phyloP scores from a whole-genome alignment of 2,329 filamentous ascomycete genomes.

The Colletotrichum spinosum region DNA sequence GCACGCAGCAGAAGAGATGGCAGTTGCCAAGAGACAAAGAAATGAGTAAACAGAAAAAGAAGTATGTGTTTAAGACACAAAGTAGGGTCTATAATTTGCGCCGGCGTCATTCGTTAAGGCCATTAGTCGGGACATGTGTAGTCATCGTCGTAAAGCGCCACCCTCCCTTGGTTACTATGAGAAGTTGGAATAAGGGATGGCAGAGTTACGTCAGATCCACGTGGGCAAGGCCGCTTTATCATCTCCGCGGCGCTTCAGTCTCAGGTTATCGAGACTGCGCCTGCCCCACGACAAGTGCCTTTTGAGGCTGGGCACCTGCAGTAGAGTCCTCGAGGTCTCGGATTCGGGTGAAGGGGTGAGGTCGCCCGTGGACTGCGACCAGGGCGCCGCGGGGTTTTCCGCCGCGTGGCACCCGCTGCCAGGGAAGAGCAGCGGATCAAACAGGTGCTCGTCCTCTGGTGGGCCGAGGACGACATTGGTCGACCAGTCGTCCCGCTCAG shows the following conservation, averaged over 20 bases:
- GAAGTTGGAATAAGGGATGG: neutral
- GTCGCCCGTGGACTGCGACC: constrained; percentile 17
- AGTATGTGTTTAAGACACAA: too few species aligned
- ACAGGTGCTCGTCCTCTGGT: constrained; percentile 20
- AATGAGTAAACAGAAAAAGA: too few species aligned
- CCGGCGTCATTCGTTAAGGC: too few species aligned
- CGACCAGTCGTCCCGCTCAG: constrained; percentile 29
- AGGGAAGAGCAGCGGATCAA: constrained; percentile 13
- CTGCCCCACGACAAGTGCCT: constrained; percentile 34
- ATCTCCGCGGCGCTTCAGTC: constrained; percentile 38
- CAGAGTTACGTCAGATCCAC: constrained; percentile 19
- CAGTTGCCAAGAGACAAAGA: too few species aligned
- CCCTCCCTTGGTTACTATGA: neutral
- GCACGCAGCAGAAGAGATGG: too few species aligned
- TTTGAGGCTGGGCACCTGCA: constrained; percentile 36
- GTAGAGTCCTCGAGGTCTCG: constrained; percentile 2
- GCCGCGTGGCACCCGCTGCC: neutral
- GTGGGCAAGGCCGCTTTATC: neutral
- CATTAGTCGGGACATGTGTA: too few species aligned
- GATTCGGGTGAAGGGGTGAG: neutral
- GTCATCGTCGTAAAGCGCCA: too few species aligned
- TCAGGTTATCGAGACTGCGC: constrained; percentile 40
- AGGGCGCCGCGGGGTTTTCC: constrained; percentile 8
- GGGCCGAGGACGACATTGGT: constrained; percentile 31
- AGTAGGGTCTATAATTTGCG: too few species aligned